These are phyloP conservation scores for Collybiopsis confluens DNA, from an alignment of 768 basidiomycete species.

Conservation along the genomic window DNA sequence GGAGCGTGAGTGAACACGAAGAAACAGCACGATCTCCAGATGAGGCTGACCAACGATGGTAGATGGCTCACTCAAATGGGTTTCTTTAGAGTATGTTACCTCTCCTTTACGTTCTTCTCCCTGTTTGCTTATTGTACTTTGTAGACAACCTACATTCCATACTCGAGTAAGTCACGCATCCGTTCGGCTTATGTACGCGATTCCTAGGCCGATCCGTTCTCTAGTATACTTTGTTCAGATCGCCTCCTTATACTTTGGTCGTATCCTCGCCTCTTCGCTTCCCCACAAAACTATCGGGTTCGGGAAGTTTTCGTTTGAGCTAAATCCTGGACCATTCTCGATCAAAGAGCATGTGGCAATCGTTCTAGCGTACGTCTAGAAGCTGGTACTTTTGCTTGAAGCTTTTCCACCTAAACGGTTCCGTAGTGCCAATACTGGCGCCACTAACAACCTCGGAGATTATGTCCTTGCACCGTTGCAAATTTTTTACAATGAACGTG, in stretches of 20 bases:
- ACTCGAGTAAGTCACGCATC: slow-evolving; percentile 13
- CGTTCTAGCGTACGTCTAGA: slow-evolving; percentile 18
- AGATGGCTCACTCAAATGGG: slow-evolving; percentile 22
- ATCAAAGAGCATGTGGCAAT: slow-evolving; percentile 23
- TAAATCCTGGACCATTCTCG: slow-evolving; percentile 19
- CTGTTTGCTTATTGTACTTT: background rate
- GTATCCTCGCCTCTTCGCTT: slow-evolving; percentile 15
- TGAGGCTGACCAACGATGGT: background rate
- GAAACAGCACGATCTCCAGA: background rate
- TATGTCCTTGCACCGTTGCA: slow-evolving; percentile 21
- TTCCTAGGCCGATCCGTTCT: no score
- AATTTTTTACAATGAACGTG: slow-evolving; percentile 15
- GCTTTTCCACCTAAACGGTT: background rate
- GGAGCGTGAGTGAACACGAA: slow-evolving; percentile 16
- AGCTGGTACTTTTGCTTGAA: background rate
- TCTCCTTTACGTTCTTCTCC: background rate
- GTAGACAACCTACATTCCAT: slow-evolving; percentile 22
- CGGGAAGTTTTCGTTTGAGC: slow-evolving; percentile 14
- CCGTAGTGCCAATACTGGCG: slow-evolving; percentile 19
- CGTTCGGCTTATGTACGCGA: background rate
- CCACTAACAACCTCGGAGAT: slow-evolving; percentile 20
- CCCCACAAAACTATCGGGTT: slow-evolving; percentile 17
- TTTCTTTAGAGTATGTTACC: slow-evolving; percentile 15
- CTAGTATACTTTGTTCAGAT: slow-evolving; percentile 23
- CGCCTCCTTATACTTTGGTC: slow-evolving; percentile 16